These are phyloP conservation scores for Raphanus raphanistrum DNA, from an alignment of 345 rosid species.

Conservation along the genomic window DNA sequence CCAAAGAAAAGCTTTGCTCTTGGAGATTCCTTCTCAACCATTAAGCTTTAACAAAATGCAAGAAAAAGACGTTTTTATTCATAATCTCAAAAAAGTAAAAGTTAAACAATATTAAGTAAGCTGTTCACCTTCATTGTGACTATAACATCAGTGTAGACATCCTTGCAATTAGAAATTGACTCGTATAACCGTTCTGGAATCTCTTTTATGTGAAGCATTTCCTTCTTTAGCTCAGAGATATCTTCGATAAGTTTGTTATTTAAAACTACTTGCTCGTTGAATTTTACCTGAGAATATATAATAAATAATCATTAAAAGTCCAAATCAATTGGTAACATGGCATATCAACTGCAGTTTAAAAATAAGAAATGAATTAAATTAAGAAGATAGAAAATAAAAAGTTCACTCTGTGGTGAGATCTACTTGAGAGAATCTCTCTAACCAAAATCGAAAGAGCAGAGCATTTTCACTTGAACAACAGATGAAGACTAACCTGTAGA, in stretches of 20 bases:
- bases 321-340: not conserved
- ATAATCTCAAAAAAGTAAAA: not conserved
- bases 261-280: conserved; percentile 52
- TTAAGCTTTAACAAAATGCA: conserved; percentile 45
- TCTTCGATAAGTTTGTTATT: conserved; percentile 58
- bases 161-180: conserved; percentile 56
- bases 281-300: conserved; percentile 53
- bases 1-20: conserved; percentile 53
- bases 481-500: conserved; percentile 57
- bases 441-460: not conserved
- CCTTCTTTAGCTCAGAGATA: conserved; percentile 60
- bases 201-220: conserved; percentile 44
- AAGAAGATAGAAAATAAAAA: not conserved
- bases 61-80: too few species aligned
- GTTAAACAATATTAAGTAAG: conserved; percentile 1
- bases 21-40: conserved; percentile 51
- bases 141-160: conserved; percentile 50
- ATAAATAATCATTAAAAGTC: not conserved
- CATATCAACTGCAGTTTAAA: not conserved
- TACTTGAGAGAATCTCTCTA: not conserved
- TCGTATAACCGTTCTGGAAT: conserved; percentile 52
- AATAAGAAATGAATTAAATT: not conserved
- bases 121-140: conserved; percentile 9
- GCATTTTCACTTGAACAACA: conserved; percentile 5
- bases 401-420: conserved; percentile 2